Base-by-base conservation (phyloP, 2,329 filamentous ascomycete species). In the Botryotinia globosa region DNA sequence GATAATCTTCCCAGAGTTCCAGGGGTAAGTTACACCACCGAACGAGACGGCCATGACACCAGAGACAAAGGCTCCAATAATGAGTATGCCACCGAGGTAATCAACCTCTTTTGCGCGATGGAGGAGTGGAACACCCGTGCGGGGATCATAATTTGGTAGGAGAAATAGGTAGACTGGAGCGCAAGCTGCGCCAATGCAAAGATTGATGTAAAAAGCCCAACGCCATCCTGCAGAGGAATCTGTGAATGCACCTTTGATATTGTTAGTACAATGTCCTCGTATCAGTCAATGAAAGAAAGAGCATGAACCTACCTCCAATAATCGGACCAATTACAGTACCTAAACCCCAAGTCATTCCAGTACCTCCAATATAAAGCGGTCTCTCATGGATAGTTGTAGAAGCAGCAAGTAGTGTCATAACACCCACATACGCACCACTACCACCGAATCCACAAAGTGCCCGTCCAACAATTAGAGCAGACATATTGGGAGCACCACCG, bases 391-490 rank as follows among this genome's bases (percentile, higher is more conserved):
- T 80, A 3, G 80, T 78, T 0, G 81, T 82, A 16, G 78, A 77
- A 32, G 79, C 83, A 0, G 81, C 82, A 63, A 85, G 82, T 37
- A 85, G 82, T 2, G 81, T 85, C 80, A 86, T 83, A 4, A 82
- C 82, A 0, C 85, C 84, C 2, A 81, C 81, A 66, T 85, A 85
- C 77, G 85, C 82, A 7, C 84, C 85, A 18, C 78, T 77, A 0
- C 84, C 85, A 1, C 85, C 84, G n/a, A 83, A 76, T 51, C 85
- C 85, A 62, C 81, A 81, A 45, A 85, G 79, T 25, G 81, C 83
- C 9, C 85, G 81, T 6, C 85, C 85, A 18, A 85, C 77, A 72
- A 88, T 87, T 22, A 88, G 75, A 32, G 83, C 83, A 72, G 83
- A 77, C 80, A 82, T 81, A 22, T 71, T 80, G 14, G 81, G 80